phyloP scores from a whole-genome alignment of 306 rosid species.

The Betula pendula region DNA sequence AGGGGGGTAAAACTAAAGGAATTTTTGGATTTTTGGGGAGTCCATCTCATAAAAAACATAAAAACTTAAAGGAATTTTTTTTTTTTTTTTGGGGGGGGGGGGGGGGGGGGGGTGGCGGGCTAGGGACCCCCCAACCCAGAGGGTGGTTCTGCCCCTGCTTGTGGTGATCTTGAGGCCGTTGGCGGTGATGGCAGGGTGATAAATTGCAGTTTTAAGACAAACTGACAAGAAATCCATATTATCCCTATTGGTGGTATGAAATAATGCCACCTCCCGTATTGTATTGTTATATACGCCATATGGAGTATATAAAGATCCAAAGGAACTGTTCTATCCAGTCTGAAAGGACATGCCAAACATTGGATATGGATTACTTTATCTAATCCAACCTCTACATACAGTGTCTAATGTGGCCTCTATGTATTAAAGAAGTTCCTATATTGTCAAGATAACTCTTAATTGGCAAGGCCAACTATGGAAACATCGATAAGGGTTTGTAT shows the following conservation, averaged over 20 bases:
- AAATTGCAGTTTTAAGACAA: not conserved
- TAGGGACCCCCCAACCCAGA: too few species aligned
- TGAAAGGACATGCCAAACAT: not conserved
- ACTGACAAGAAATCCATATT: not conserved
- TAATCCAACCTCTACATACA: not conserved
- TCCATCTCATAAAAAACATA: too few species aligned
- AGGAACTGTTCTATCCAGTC: not conserved
- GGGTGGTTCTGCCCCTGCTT: too few species aligned
- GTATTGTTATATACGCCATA: not conserved
- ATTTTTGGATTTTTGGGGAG: too few species aligned
- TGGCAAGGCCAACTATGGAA: slow-evolving; percentile 6
- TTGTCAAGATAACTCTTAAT: not conserved
- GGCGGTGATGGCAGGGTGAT: not conserved
- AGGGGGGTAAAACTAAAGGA: too few species aligned
- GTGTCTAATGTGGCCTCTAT: not conserved
- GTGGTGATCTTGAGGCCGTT: not conserved
- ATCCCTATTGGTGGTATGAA: not conserved
- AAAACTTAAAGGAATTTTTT: too few species aligned
- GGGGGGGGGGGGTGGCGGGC: too few species aligned
- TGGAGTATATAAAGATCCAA: not conserved
- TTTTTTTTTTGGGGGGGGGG: too few species aligned
- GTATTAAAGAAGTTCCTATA: not conserved
- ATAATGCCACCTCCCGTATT: not conserved
- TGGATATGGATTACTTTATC: not conserved
- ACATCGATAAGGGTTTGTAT: not conserved